A percentile compares a stretch with the other conserved stretches of the same genome.
These are phyloP conservation scores for Ophiosphaerella narmari DNA, from an alignment of 2,329 filamentous ascomycete genomes.

Conservation along the genomic window DNA sequence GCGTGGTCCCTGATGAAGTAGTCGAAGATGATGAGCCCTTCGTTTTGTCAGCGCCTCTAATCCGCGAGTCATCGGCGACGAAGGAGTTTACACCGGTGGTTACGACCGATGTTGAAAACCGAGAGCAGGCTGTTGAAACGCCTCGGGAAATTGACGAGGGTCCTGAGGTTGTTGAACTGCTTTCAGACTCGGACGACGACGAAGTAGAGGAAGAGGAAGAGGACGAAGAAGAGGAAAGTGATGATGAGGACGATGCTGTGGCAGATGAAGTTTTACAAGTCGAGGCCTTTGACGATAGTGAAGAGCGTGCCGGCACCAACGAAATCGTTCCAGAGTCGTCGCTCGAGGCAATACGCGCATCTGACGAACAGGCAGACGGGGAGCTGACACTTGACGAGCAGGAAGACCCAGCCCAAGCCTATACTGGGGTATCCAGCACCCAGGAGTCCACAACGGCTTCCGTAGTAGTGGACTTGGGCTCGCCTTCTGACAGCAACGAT, in stretches of 20 bases:
- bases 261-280: not conserved
- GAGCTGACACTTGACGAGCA: not conserved
- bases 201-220: conserved; percentile 6
- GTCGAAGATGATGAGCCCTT: too few species aligned
- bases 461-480: conserved; percentile 30
- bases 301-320: not conserved
- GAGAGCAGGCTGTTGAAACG: not conserved
- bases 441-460: conserved; percentile 8
- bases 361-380: too few species aligned
- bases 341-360: too few species aligned
- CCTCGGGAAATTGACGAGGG: not conserved
- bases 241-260: not conserved
- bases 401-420: not conserved
- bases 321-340: not conserved
- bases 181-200: conserved; percentile 10
- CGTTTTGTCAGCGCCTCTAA: too few species aligned
- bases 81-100: too few species aligned
- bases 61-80: too few species aligned
- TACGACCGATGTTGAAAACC: too few species aligned
- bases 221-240: conserved; percentile 5
- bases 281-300: not conserved
- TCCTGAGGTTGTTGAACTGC: conserved; percentile 16
- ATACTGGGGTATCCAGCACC: not conserved
- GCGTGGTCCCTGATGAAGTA: too few species aligned
- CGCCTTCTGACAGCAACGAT: conserved; percentile 15